Evolutionary conservation across 352 stramenopile species (phyloP).

Genomic region (Thalassiosira delicatula): DNA sequence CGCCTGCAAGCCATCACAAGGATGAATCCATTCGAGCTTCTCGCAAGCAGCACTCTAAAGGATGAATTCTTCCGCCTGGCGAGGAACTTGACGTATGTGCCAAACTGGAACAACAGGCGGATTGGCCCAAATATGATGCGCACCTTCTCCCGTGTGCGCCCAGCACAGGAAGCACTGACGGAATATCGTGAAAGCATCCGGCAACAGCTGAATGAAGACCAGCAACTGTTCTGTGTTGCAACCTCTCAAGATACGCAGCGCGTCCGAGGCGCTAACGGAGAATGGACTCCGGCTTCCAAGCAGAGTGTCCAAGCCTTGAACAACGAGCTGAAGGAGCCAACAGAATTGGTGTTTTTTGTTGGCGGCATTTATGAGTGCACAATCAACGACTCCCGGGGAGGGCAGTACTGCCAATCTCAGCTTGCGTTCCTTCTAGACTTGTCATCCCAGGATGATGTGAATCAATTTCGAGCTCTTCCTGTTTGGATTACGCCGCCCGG

Average conservation of each 20-base stretch:
- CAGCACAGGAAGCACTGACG: background rate
- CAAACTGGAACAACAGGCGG: background rate
- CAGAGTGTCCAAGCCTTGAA: background rate
- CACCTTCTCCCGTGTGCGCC: background rate
- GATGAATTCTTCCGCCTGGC: constrained; percentile 4
- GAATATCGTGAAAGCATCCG: background rate
- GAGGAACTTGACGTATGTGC: constrained; percentile 12
- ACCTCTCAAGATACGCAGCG: background rate
- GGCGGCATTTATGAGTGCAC: background rate
- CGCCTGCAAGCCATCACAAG: constrained; percentile 17
- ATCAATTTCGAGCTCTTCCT: background rate
- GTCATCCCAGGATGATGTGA: background rate
- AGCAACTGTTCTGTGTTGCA: background rate
- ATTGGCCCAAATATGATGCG: constrained; percentile 4
- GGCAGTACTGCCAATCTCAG: background rate
- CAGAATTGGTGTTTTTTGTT: background rate
- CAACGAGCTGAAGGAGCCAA: background rate
- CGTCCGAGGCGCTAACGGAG: background rate
- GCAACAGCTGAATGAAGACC: background rate
- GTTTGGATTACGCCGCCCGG: background rate
- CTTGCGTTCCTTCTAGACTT: background rate
- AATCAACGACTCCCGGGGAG: background rate
- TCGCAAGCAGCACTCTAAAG: background rate
- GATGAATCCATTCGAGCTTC: constrained; percentile 19
- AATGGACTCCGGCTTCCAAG: background rate